phyloP scores from a whole-genome alignment of 2,329 filamentous ascomycete genomes.

The Cordyceps javanica region DNA sequence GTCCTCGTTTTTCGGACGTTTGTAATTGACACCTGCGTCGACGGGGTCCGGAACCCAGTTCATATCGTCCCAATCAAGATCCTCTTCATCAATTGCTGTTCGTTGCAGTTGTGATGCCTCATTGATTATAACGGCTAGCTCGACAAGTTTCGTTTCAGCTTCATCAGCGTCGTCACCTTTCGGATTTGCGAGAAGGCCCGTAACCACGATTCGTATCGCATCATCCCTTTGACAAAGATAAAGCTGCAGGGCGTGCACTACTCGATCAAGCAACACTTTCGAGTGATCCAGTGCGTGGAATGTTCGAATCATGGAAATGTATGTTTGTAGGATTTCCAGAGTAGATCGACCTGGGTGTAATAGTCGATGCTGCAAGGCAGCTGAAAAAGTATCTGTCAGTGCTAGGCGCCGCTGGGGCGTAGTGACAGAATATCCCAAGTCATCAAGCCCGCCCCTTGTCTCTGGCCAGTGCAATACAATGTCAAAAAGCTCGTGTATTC shows the following conservation, averaged over 20 bases:
- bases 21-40: conserved; percentile 89
- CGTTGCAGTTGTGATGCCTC: conserved; percentile 51
- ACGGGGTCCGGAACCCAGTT: conserved; percentile 88
- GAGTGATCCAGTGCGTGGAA: conserved; percentile 72
- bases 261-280: conserved; percentile 68
- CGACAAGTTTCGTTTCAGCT: conserved; percentile 49
- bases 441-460: conserved; percentile 65
- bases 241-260: conserved; percentile 66
- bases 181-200: conserved; percentile 61
- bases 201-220: conserved; percentile 70
- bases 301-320: conserved; percentile 72
- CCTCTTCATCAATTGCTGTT: conserved; percentile 54
- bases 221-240: conserved; percentile 73
- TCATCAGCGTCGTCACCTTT: conserved; percentile 43
- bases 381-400: conserved; percentile 63
- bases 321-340: conserved; percentile 67
- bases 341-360: conserved; percentile 73
- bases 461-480: conserved; percentile 71
- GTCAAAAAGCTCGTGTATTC: conserved; percentile 69
- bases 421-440: conserved; percentile 65
- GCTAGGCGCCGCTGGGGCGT: conserved; percentile 62
- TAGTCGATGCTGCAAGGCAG: conserved; percentile 58
- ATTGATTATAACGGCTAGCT: conserved; percentile 61
- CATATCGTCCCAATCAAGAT: conserved; percentile 87
- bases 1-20: conserved; percentile 80